These are phyloP conservation scores for Calonectria pauciramosa DNA, from an alignment of 2,329 filamentous ascomycete species.

Conservation along the genomic window DNA sequence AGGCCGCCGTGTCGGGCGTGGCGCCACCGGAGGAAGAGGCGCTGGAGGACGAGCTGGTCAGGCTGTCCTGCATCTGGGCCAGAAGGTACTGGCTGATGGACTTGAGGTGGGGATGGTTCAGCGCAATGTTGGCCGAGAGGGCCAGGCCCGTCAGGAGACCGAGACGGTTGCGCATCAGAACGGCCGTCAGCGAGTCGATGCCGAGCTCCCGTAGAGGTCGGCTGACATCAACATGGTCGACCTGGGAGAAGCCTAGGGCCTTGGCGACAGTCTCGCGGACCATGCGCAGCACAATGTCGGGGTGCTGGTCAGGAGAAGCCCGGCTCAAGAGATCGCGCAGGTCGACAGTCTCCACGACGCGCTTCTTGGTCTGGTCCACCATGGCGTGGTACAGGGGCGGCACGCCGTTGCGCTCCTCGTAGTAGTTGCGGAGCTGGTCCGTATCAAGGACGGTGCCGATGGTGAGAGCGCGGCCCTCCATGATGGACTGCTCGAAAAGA, in stretches of 20 bases:
- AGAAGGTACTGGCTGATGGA: not conserved
- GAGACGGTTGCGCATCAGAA: not conserved
- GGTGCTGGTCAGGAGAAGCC: not conserved
- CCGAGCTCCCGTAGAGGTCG: not conserved
- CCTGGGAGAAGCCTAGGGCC: not conserved
- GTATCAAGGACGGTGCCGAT: not conserved
- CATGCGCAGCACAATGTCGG: not conserved
- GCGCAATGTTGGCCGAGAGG: not conserved
- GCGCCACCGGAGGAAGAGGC: not conserved
- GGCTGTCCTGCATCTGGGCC: not conserved
- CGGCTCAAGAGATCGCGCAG: not conserved
- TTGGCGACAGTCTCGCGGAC: not conserved
- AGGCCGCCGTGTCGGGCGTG: not conserved
- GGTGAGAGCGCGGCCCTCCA: not conserved
- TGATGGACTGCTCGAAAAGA: not conserved
- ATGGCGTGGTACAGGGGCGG: not conserved
- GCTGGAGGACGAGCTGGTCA: not conserved
- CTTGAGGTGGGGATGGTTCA: not conserved
- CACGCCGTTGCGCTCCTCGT: not conserved
- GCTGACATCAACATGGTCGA: not conserved
- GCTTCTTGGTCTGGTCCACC: not conserved
- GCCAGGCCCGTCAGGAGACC: not conserved
- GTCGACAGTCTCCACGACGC: not conserved
- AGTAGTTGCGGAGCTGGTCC: not conserved
- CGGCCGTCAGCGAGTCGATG: not conserved